Evolutionary conservation across 352 stramenopile genomes (phyloP).

Genomic region (Phytophthora tentaculata): DNA sequence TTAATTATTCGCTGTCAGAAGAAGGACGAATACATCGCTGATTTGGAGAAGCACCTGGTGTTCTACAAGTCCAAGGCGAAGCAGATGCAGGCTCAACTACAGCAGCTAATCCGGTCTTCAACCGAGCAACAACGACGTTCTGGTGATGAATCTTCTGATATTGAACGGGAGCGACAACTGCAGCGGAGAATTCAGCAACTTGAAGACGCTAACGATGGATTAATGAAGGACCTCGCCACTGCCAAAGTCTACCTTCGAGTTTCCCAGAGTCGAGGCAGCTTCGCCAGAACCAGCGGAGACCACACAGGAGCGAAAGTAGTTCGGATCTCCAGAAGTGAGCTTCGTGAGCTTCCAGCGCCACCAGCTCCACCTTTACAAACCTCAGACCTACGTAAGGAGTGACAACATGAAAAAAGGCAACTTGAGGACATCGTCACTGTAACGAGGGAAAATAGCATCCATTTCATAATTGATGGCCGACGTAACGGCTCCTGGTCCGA

Average conservation of each 20-base stretch:
- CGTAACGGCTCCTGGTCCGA: constrained; percentile 9
- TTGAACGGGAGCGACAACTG: constrained; percentile 38
- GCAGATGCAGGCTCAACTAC: constrained; percentile 83
- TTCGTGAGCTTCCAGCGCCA: constrained; percentile 59
- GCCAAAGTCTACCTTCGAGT: constrained; percentile 73
- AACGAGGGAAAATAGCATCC: constrained; percentile 11
- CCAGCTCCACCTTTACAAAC: constrained; percentile 32
- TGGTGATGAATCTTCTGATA: constrained; percentile 18
- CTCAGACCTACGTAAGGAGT: constrained; percentile 24
- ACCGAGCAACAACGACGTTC: constrained; percentile 43
- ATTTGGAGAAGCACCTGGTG: constrained; percentile 84
- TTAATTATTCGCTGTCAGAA: constrained; percentile 73
- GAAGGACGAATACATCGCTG: constrained; percentile 86
- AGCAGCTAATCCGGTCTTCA: constrained; percentile 78
- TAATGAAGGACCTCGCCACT: constrained; percentile 79
- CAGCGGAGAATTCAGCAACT: constrained; percentile 71
- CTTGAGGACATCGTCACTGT: constrained; percentile 25
- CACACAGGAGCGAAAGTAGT: constrained; percentile 48
- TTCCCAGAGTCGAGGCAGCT: constrained; percentile 50
- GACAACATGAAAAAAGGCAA: constrained; percentile 13
- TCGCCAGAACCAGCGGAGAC: constrained; percentile 24
- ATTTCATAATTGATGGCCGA: constrained; percentile 19
- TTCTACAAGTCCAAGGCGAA: constrained; percentile 90
- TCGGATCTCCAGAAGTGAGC: constrained; percentile 69
- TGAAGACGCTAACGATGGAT: constrained; percentile 71